Conservation (phyloP, 768 basidiomycete species). For the Mycena pura region DNA sequence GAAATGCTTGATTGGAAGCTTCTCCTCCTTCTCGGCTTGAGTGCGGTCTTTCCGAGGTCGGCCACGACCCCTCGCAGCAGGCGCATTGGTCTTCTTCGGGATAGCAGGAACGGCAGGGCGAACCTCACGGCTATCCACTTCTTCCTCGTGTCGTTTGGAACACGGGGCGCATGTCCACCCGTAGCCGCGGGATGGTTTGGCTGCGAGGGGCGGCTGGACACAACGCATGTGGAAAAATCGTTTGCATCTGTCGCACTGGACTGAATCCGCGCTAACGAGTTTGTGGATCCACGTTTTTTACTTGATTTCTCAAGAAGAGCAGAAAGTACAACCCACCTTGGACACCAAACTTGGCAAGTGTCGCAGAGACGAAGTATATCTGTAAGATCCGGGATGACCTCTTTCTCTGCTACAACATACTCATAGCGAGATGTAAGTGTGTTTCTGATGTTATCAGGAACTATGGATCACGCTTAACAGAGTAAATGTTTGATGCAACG, state of each 20-base stretch:
- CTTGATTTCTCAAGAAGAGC: neutral
- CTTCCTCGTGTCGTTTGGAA: conserved; percentile 84
- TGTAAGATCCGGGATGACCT: conserved; percentile 88
- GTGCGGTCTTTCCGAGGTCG: conserved; percentile 78
- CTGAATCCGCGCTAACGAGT: conserved; percentile 72
- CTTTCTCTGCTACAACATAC: conserved; percentile 94
- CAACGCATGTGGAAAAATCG: conserved; percentile 95
- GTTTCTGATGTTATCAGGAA: conserved; percentile 82
- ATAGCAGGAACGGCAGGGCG: conserved; percentile 51
- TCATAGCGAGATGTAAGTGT: conserved; percentile 85
- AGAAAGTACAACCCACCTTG: conserved; percentile 82
- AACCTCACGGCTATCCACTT: conserved; percentile 78
- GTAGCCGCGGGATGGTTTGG: conserved; percentile 95
- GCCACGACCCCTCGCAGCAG: conserved; percentile 73
- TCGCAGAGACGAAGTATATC: conserved; percentile 86
- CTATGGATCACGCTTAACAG: conserved; percentile 47
- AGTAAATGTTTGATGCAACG: conserved; percentile 30
- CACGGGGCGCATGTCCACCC: conserved; percentile 98
- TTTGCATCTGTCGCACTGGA: conserved; percentile 92
- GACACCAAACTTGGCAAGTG: conserved; percentile 88
- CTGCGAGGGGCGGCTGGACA: conserved; percentile 87
- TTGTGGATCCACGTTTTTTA: conserved; percentile 17
- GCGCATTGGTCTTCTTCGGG: conserved; percentile 74
- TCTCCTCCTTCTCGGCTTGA: conserved; percentile 80
- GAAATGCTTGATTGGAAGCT: conserved; percentile 79